phyloP scores from a whole-genome alignment of 192 early-diverging fungal species.

The Coemansia nantahalensis region DNA sequence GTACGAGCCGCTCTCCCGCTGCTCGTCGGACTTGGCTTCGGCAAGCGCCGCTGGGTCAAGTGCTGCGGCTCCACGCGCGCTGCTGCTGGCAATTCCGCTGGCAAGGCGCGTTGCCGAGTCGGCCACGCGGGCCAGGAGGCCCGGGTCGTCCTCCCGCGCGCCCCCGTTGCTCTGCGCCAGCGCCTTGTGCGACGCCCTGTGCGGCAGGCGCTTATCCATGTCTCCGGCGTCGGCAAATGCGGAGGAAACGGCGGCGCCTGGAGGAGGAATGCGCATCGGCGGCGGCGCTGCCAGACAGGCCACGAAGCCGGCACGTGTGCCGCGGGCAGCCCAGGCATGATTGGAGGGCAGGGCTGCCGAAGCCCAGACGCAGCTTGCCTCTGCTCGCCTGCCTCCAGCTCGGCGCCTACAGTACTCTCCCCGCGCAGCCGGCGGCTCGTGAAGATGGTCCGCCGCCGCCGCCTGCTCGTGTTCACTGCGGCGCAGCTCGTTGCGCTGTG shows the following conservation, averaged over 20 bases:
- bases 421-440: background rate
- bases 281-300: too few species aligned
- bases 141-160: background rate
- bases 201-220: background rate
- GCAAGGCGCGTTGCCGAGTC: constrained; percentile 36
- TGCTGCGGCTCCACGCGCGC: constrained; percentile 4
- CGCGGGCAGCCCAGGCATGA: too few species aligned
- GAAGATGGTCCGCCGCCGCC: constrained; percentile 28
- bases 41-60: constrained; percentile 14
- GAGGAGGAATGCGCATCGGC: too few species aligned
- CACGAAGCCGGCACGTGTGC: too few species aligned
- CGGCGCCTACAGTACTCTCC: too few species aligned
- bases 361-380: too few species aligned
- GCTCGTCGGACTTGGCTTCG: constrained; percentile 23
- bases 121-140: constrained; percentile 21
- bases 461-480: constrained; percentile 22
- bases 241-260: too few species aligned
- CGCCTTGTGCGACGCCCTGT: background rate
- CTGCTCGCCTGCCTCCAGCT: too few species aligned
- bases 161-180: too few species aligned
- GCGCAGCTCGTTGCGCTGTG: constrained; percentile 6
- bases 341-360: too few species aligned
- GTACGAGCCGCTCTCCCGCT: constrained; percentile 3
- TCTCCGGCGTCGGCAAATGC: background rate
- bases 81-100: constrained; percentile 11